These are phyloP conservation scores for Solanum sejunctum DNA, from an alignment of 257 asterid species.

Conservation along the genomic window DNA sequence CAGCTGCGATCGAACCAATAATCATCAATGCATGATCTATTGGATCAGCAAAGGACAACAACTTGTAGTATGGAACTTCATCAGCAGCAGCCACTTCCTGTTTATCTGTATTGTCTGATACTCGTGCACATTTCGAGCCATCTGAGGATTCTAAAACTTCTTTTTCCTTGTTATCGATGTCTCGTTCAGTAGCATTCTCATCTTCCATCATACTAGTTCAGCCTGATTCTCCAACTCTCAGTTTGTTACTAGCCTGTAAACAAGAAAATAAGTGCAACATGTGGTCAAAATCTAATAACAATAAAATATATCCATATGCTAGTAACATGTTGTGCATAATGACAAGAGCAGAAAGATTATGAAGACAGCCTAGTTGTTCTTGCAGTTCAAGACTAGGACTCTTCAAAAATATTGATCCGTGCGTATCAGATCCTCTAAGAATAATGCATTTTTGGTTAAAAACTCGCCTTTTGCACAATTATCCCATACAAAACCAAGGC, in stretches of 20 bases:
- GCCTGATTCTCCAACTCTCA: background rate
- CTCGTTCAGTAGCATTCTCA: background rate
- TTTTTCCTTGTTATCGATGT: background rate
- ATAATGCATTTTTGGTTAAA: background rate
- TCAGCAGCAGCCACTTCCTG: constrained; percentile 2
- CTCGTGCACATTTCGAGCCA: background rate
- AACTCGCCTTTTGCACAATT: background rate
- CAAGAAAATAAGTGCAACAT: background rate
- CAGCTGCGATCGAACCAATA: constrained; percentile 47
- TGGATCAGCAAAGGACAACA: constrained; percentile 53
- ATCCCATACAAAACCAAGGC: background rate
- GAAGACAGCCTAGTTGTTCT: background rate
- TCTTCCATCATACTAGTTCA: background rate
- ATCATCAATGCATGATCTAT: constrained; percentile 51
- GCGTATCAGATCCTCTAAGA: background rate
- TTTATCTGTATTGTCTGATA: background rate
- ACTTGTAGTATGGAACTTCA: constrained; percentile 50
- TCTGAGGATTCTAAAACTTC: background rate
- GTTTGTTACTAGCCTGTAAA: background rate
- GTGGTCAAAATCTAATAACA: background rate
- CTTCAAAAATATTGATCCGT: background rate
- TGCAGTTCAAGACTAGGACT: background rate
- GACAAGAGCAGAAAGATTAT: background rate
- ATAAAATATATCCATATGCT: background rate
- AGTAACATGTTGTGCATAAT: background rate